Evolutionary conservation across 805 yeast species (phyloP), one percentile per base, ranked within the genome.

Genomic region (Candida manassasensis): DNA sequence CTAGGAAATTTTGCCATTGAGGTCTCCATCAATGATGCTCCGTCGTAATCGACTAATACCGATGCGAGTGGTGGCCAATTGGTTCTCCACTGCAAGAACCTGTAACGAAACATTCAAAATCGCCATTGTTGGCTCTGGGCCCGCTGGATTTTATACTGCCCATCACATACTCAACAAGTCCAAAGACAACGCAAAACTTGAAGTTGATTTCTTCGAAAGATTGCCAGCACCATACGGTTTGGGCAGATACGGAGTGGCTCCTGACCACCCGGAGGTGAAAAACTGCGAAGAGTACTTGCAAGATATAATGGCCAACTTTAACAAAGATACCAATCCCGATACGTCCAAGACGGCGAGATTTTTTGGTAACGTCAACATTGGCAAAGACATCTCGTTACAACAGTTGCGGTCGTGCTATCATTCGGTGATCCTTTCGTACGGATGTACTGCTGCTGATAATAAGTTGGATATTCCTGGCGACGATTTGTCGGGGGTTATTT

Each of bases 221-320:
- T 63, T 80, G 17, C 96, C 97, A 0, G 80, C 88, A 5, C 98
- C 98, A 0, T 90, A 73, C 62, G 99, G 99, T 0, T 68, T 93
- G 21, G 79, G 89, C 27, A 62, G 99, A 22, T 89, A 75, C 53
- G 99, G 99, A 1, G 97, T 93, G n/a, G 97, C 98, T 0, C 99
- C 99, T 2, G 99, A 93, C 59, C 97, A 93, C 59, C 96, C 96
- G 0, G 97, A 93, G 50, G 97, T 93, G 21, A 90, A 89, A 55
- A 79, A 79, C 40, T 84, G 93, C 48, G 66, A 81, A 55, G 83
- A 83, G 13, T 79, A 88, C 35, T 82, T 93, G 52, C 72, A 70
- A 7, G 79, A 80, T 28, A 40, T 64, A 24, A 61, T 66, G 67
- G 22, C 22, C 4, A 46, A 49, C 15, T 50, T 39, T 19, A 17